Conservation (phyloP, 257 asterid species). For the Forsythia suspensa region DNA sequence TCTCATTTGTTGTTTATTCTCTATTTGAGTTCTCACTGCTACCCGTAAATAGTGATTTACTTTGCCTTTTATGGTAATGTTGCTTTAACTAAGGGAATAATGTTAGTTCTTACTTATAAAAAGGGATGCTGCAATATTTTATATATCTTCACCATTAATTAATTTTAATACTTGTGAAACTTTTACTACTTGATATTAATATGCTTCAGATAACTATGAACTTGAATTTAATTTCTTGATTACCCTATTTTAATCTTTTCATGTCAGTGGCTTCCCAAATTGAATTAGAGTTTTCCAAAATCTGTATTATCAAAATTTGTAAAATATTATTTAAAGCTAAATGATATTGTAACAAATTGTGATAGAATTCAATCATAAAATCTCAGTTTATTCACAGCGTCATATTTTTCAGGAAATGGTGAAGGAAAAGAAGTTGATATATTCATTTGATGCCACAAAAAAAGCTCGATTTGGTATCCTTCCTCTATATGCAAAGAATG, state of each 20-base stretch:
- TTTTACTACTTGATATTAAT: neutral
- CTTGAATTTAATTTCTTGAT: neutral
- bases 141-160: neutral
- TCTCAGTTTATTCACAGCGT: conserved; percentile 7
- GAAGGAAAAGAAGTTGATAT: conserved; percentile 65
- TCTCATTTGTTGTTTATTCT: neutral
- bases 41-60: neutral
- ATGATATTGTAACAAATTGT: neutral
- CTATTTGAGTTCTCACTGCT: neutral
- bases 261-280: neutral
- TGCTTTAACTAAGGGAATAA: neutral
- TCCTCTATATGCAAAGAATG: conserved; percentile 86
- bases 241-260: neutral
- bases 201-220: neutral
- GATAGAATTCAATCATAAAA: neutral
- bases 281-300: neutral
- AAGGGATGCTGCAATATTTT: neutral
- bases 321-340: neutral
- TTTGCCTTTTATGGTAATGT: neutral
- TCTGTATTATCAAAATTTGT: neutral
- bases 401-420: conserved; percentile 82
- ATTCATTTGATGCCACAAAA: conserved; percentile 72
- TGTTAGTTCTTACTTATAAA: neutral
- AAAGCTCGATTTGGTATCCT: conserved; percentile 94
- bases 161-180: neutral